Conservation (phyloP, 805 yeast genomes). For the Starmerella bombi region DNA sequence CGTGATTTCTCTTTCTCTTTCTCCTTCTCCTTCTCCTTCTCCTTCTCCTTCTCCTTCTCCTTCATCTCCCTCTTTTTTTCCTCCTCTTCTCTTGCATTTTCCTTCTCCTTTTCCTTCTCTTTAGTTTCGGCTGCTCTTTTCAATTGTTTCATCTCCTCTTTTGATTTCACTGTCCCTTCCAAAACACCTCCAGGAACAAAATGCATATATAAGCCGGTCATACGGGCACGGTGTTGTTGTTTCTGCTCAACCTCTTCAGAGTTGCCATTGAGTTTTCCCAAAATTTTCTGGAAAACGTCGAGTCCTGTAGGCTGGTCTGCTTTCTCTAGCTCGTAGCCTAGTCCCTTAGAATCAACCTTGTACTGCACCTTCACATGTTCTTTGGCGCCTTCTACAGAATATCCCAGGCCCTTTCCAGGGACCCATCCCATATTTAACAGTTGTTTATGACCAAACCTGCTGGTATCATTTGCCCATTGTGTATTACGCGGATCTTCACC, state of each 20-base stretch:
- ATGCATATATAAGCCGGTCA: constrained; percentile 60
- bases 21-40: constrained; percentile 26
- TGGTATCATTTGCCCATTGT: constrained; percentile 66
- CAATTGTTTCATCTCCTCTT: constrained; percentile 16
- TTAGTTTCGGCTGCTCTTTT: neutral
- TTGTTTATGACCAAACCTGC: constrained; percentile 77
- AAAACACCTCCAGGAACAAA: constrained; percentile 78
- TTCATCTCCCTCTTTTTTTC: constrained; percentile 23
- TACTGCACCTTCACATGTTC: constrained; percentile 65
- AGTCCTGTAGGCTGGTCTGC: constrained; percentile 76
- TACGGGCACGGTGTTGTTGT: constrained; percentile 55
- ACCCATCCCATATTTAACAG: constrained; percentile 77
- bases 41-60: constrained; percentile 25
- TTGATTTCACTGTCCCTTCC: constrained; percentile 18
- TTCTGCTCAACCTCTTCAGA: constrained; percentile 36
- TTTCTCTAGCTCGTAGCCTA: constrained; percentile 64
- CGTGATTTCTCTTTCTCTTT: constrained; percentile 19
- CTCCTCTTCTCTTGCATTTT: constrained; percentile 11
- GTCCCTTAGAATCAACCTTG: constrained; percentile 72
- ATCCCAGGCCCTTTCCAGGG: constrained; percentile 82
- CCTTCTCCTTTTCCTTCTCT: constrained; percentile 21
- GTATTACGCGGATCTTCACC: constrained; percentile 92
- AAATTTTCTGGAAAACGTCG: constrained; percentile 80
- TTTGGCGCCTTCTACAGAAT: constrained; percentile 34
- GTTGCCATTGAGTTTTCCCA: constrained; percentile 84